Percentiles rank a stretch among this genome's conserved stretches.
These are phyloP conservation scores for Casuarina glauca DNA, from an alignment of 306 rosid species.

Conservation along the genomic window DNA sequence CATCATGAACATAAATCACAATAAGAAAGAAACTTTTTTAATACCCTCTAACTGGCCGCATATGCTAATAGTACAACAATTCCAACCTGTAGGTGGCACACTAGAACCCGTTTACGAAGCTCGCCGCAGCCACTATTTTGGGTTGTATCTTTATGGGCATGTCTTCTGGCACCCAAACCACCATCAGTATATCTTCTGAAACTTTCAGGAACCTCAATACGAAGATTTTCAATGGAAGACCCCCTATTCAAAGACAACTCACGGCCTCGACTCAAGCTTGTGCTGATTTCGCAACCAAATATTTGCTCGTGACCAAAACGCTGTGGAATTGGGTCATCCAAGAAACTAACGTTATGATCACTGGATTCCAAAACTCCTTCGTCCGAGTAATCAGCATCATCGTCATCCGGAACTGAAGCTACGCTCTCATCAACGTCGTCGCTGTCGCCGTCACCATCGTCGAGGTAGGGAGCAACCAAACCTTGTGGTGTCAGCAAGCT, in stretches of 20 bases:
- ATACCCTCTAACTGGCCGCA: background rate
- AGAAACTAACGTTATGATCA: constrained; percentile 29
- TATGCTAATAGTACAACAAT: background rate
- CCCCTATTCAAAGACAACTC: constrained; percentile 52
- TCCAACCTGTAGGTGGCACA: constrained; percentile 41
- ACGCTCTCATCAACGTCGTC: constrained; percentile 49
- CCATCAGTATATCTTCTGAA: constrained; percentile 73
- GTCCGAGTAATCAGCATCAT: constrained; percentile 44
- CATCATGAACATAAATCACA: constrained; percentile 4
- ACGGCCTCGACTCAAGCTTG: background rate
- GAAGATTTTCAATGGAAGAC: constrained; percentile 51
- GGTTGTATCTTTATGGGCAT: constrained; percentile 47
- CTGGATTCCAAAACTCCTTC: constrained; percentile 45
- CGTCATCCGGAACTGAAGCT: constrained; percentile 46
- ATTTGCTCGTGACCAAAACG: constrained; percentile 57
- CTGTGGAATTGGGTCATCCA: constrained; percentile 37
- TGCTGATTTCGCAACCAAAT: constrained; percentile 30
- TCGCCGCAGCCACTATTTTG: constrained; percentile 43
- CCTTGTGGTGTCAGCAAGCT: constrained; percentile 53
- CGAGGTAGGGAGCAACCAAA: constrained; percentile 31
- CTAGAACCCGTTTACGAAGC: constrained; percentile 47
- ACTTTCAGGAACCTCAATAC: constrained; percentile 57
- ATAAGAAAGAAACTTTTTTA: background rate
- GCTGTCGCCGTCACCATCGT: constrained; percentile 38
- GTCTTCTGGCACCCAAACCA: constrained; percentile 45